Evolutionary conservation across 2,329 filamentous ascomycete genomes (phyloP), one percentile per base, ranked within the genome.

Genomic region (Pseudofabraea citricarpa): DNA sequence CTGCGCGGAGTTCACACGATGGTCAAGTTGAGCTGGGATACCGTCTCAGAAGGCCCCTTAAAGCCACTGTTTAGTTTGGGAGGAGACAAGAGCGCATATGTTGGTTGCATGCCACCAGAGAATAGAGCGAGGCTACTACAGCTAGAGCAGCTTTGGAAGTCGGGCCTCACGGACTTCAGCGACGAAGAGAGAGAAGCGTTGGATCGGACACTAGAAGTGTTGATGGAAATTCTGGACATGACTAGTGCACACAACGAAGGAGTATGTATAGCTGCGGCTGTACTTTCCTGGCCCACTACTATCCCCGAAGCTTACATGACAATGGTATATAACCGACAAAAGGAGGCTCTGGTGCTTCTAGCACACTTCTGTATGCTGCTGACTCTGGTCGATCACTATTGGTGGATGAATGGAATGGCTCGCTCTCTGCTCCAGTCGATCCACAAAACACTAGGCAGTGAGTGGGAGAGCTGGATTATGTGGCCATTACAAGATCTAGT

Each of bases 331-430:
- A 47, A 48, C 29, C 51, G 56, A 24, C 50, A 53, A 12, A 61
- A 62, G 5, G 55, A 56, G 47, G 61, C 62, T 12, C 41, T 66
- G 32, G 54, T 65, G n/a, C 52, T 64, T 19, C 54, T 66, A 10
- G 61, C 60, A 6, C 57, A 65, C 47, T 66, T 61, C 41, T 64
- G 60, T 40, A 55, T 62, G 36, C 48, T 64, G 13, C 46, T 70
- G 32, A 64, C 66, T 46, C 51, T 55, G 23, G 40, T 67, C 38
- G 43, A 53, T 10, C 27, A 41, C 7, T 24, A 40, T 32, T 53
- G 50, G 50, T 50, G 23, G 13, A 47, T 45, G 23, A 6, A 36
- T 3, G 33, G 33, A 2, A 36, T 36, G 33, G 21, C 15, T 20
- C 18, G 33, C 13, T 8, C 6, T 36, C 38, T 26, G 31, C 33